Conservation (phyloP, 2,329 filamentous ascomycete genomes). For the Trichophyton mentagrophytes region DNA sequence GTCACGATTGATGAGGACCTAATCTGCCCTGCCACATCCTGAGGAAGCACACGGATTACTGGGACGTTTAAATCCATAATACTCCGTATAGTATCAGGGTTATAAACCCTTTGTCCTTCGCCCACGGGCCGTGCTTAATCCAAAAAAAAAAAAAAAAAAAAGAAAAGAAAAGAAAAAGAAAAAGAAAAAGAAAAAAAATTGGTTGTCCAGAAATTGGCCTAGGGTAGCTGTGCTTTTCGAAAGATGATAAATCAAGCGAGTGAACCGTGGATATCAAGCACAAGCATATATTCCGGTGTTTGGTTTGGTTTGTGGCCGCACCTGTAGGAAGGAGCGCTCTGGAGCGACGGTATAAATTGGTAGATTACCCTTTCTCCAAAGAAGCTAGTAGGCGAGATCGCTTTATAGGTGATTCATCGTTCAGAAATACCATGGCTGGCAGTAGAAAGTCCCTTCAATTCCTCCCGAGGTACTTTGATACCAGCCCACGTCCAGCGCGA, state of each 20-base stretch:
- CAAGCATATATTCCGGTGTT: no score
- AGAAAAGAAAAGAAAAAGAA: no score
- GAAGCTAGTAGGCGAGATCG: background rate
- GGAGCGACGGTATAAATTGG: background rate
- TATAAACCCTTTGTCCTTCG: background rate
- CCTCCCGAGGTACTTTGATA: background rate
- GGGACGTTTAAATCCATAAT: background rate
- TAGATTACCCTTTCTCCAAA: background rate
- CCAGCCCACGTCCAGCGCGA: background rate
- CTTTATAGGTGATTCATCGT: background rate
- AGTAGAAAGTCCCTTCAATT: background rate
- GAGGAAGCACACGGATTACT: slow-evolving; percentile 45
- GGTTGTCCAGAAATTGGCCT: background rate
- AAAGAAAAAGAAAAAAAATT: no score
- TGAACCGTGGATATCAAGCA: background rate
- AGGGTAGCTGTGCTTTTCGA: background rate
- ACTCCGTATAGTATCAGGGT: background rate
- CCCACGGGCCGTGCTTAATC: background rate
- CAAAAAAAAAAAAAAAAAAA: background rate
- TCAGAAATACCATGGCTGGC: background rate
- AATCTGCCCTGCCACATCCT: slow-evolving; percentile 62
- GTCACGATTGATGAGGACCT: slow-evolving; percentile 73
- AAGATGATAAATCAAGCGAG: background rate
- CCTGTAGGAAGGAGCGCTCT: background rate
- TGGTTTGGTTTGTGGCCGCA: background rate